Base-by-base conservation (phyloP, 352 stramenopile species). In the Phytopythium montanum region DNA sequence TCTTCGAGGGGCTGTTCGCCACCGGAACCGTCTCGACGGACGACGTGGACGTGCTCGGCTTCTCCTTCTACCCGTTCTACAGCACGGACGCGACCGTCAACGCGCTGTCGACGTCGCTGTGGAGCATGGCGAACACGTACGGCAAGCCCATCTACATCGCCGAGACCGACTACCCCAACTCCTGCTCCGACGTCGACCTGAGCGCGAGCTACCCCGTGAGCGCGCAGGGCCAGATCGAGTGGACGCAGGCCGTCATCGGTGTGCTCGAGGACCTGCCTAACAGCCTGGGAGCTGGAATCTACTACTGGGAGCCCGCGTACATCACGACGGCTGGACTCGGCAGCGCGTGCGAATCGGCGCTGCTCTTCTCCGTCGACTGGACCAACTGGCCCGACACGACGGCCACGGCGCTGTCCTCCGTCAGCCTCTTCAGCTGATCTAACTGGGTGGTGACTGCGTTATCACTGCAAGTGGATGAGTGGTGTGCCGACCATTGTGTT, bases 241-340 rank as follows among this genome's bases (percentile, higher is more conserved):
- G 68, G 68, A 66, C 70, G 1, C 38, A 62, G 23, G 64, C 68
- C 0, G 62, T 72, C 23, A 65, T 69, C 38, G 51, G 68, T 21
- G 65, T 72, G 10, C 46, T 72, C 26, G 52, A 72, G 26, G 45
- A 50, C 3, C 54, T 75, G 39, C 64, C 68, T 5, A 66, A 60
- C 8, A 56, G 64, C 16, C 59, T 72, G 0, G 64, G 68, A 4
- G 64, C 68, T 14, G 68, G 68, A 10, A 62, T 75, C 46, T 75
- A 69, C 57, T 75, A 75, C 61, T 75, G 68, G 64, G 68, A 75
- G 54, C 68, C 68, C 12, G 68, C 54, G 1, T 75, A 72, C n/a
- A 62, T 75, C 14, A 59, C 56, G 21, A 59, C 64, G 13, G 56
- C 64, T 16, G 55, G 68, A 7, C 58, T 75, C 16, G 68, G 68